phyloP scores from a whole-genome alignment of 2,329 filamentous ascomycete species.

The Colletotrichum shisoi region DNA sequence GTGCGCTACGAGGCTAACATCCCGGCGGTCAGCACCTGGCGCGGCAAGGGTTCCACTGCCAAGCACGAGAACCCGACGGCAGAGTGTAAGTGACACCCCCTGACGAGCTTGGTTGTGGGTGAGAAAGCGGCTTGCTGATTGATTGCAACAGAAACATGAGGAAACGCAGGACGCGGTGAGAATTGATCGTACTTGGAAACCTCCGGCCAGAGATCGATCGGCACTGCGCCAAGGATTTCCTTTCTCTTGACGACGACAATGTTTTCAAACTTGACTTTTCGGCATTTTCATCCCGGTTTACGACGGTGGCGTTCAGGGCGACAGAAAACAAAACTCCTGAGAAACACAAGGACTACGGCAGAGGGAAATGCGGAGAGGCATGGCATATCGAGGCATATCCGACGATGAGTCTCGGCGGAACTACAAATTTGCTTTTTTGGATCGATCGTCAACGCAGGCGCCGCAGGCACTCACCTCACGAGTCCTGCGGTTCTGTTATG shows the following conservation, averaged over 20 bases:
- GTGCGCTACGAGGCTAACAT: constrained; percentile 89
- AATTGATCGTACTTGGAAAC: neutral
- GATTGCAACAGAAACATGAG: constrained; percentile 5
- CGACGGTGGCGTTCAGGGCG: constrained; percentile 28
- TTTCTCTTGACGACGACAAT: constrained; percentile 33
- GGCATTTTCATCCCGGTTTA: constrained; percentile 23
- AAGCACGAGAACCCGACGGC: constrained; percentile 76
- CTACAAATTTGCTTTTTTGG: constrained; percentile 17
- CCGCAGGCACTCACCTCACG: neutral
- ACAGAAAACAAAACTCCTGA: constrained; percentile 22
- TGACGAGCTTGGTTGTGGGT: neutral
- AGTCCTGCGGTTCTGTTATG: neutral
- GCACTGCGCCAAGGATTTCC: constrained; percentile 2
- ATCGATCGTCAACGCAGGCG: neutral
- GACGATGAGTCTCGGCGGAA: constrained; percentile 23
- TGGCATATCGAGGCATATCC: constrained; percentile 18
- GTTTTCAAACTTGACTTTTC: constrained; percentile 14
- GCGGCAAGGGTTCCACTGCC: constrained; percentile 90
- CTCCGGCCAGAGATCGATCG: neutral
- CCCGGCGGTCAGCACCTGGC: constrained; percentile 94
- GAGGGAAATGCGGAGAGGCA: constrained; percentile 20
- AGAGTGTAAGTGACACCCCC: constrained; percentile 41
- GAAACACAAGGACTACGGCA: constrained; percentile 14
- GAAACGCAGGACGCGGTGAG: neutral
- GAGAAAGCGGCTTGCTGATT: constrained; percentile 19